phyloP scores from a whole-genome alignment of 768 basidiomycete species.

The Serendipita sp. region DNA sequence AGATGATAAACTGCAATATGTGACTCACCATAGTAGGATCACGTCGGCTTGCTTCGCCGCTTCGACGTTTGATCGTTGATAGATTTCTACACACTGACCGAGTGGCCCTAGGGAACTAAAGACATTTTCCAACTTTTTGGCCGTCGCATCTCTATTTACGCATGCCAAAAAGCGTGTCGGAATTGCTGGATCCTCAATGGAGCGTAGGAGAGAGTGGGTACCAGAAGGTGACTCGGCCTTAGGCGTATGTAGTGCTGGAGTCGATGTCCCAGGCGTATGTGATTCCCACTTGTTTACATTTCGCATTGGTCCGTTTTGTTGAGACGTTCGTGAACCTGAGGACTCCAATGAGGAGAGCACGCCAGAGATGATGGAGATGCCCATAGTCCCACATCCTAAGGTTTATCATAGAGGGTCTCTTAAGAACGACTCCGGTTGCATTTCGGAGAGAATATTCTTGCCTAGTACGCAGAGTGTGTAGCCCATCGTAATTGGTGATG shows the following conservation, averaged over 20 bases:
- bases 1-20: not conserved
- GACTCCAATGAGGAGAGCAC: conserved; percentile 68
- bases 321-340: conserved; percentile 18
- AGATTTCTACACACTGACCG: conserved; percentile 54
- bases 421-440: conserved; percentile 8
- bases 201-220: conserved; percentile 13
- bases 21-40: conserved; percentile 66
- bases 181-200: conserved; percentile 42
- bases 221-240: conserved; percentile 21
- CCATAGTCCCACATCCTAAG: conserved; percentile 95
- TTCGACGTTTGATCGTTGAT: conserved; percentile 50
- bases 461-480: conserved; percentile 88
- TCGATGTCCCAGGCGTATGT: conserved; percentile 57
- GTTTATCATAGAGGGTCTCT: conserved; percentile 20
- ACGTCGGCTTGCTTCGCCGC: conserved; percentile 69
- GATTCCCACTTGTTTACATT: conserved; percentile 43
- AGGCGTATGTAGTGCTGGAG: conserved; percentile 32
- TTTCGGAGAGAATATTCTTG: conserved; percentile 14
- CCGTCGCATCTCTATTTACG: conserved; percentile 66
- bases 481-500: conserved; percentile 41
- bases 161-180: conserved; percentile 77
- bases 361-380: conserved; percentile 85
- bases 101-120: conserved; percentile 46
- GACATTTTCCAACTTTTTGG: conserved; percentile 40
- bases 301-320: conserved; percentile 24